Evolutionary conservation across 495 filamentous ascomycete genomes (phyloP), one percentile per base, ranked within the genome.

Genomic region (Aspergillus conjunctus): DNA sequence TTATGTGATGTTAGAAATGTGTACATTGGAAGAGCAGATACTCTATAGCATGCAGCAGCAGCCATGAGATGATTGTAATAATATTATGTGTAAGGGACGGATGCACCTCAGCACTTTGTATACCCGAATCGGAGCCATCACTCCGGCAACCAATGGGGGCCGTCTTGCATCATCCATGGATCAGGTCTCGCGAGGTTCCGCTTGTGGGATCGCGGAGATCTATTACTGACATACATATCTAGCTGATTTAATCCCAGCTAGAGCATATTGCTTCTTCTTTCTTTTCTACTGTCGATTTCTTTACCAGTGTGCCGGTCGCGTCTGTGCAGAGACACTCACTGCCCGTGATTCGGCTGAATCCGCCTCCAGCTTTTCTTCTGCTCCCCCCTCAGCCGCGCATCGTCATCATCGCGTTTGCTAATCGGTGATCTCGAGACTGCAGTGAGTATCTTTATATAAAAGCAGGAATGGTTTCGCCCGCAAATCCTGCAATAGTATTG

Each of bases 131-230:
- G 22, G n/a, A 22, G 2, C 48, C 48, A 20, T 48, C 44, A 48
- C 44, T 48, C n/a, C 44, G 44, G 44, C 44, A 48, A 48, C 44
- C 6, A 34, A 52, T 45, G 58, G 57, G 64, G 37, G 15, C 11
- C 3, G 3, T 4, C 11, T 41, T 11, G 60, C 60, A 34, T 46
- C 20, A 50, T 44, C 64, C 67, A 67, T 65, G 67, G 66, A 59
- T 58, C 63, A 26, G 53, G 31, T 34, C 17, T 65, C 50, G 51
- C 51, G 63, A 58, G 44, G 48, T 59, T 54, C 58, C 55, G 55
- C 59, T 59, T 52, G 50, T 43, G 59, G 44, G 46, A 65, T 51
- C 63, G 63, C 60, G 60, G 67, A 65, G 67, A 63, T 32, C 49
- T 26, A 44, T 30, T 20, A 18, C 2, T 8, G 33, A 34, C 30